Evolutionary conservation across 2,329 filamentous ascomycete genomes (phyloP), one percentile per base, ranked within the genome.

Genomic region (Ascosphaera apis): DNA sequence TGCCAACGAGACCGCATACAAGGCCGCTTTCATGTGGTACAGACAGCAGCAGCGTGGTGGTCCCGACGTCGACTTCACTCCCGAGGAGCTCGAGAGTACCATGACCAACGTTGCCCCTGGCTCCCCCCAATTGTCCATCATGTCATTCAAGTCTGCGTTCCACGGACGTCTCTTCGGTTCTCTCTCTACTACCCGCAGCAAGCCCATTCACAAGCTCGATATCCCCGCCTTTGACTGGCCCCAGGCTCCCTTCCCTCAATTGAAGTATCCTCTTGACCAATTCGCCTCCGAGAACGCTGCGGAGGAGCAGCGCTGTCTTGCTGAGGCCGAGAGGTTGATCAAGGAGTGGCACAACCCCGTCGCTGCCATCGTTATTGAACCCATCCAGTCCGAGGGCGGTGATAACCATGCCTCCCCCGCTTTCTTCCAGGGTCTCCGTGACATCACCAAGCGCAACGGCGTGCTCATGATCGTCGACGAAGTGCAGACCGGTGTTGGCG

Each of bases 381-480:
- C 86, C 23, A 95, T 95, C 44, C 86, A 98, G 62, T 88, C 88
- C 40, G 88, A 95, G 62, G 88, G 88, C 1, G 88, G 88, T 42
- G 91, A 98, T 34, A 80, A 95, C 9, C 86, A 95, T 7, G 88
- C 88, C 4, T 79, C 86, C 45, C 80, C 86, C 36, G 75, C 76
- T 56, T 98, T 98, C 59, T 70, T 98, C 23, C 57, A 64, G 45
- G 72, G 76, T 49, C 80, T 84, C 33, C 70, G 82, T 37, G 77
- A 69, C 16, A 73, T 95, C 16, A 98, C 88, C 65, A 82, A 81
- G 58, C 79, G 91, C 66, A 72, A 95, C 66, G 92, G 93, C 44
- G 83, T 91, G 28, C 72, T 98, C 34, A 63, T 98, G 52, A 95
- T 98, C 56, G 91, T 81, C 56, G 88, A 98, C 54, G 88, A 98